These are phyloP conservation scores for Rhipidocladum racemiflorum DNA, from an alignment of 176 grass and related monocot species.

Conservation along the genomic window DNA sequence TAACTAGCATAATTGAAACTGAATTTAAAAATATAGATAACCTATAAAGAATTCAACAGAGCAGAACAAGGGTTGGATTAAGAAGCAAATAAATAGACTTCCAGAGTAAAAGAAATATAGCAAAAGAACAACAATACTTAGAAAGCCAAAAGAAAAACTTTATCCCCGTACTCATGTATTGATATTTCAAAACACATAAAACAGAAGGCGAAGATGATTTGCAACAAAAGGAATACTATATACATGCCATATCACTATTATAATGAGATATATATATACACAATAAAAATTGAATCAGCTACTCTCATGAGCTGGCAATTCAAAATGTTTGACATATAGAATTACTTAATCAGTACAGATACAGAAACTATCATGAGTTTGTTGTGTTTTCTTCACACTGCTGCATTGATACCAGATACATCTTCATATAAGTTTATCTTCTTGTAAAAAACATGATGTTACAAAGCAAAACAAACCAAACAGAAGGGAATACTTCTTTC, in stretches of 20 bases:
- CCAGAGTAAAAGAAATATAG: background rate
- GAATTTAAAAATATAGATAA: slow-evolving; percentile 12
- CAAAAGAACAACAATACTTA: background rate
- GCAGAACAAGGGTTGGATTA: background rate
- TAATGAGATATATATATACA: background rate
- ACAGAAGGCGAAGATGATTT: background rate
- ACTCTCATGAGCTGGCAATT: background rate
- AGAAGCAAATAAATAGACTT: background rate
- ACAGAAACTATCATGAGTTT: background rate
- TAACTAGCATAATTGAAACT: slow-evolving; percentile 18
- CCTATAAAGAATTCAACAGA: background rate
- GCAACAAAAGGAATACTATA: background rate
- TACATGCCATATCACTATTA: background rate
- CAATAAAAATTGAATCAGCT: background rate
- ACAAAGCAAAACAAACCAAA: slow-evolving; percentile 8
- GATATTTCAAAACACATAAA: background rate
- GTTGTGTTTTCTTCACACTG: background rate
- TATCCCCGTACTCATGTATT: background rate
- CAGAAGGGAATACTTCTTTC: background rate
- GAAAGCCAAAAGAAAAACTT: background rate
- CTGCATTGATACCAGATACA: background rate
- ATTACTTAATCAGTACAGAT: background rate
- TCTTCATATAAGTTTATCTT: background rate
- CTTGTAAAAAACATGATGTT: background rate
- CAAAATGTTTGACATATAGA: background rate